Evolutionary conservation across 2,329 filamentous ascomycete species (phyloP), one percentile per base, ranked within the genome.

Genomic region (Clarireedia hainanense): DNA sequence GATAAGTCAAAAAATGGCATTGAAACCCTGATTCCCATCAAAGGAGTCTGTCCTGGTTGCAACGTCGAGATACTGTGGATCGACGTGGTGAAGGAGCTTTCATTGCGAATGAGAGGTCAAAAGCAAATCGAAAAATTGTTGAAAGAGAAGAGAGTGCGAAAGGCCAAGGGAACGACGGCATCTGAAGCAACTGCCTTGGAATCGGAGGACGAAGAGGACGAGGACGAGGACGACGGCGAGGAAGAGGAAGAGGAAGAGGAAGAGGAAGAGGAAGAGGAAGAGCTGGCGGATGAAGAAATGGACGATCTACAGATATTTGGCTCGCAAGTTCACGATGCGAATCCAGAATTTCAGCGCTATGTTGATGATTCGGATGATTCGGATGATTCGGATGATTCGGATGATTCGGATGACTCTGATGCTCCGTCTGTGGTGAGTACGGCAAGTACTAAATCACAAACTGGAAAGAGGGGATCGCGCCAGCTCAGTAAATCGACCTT

Each of bases 11-110:
- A 20, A 20, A 20, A 20, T 20, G 20, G 2, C 20, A 20, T 20
- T 23, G 17, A 36, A 14, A 5, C 67, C 12, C 52, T 95, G 1
- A 66, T 95, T 1, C 92, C 92, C 0, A 75, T 80, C 1, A 68
- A 76, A 36, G 91, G 90, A 2, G 70, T 65, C 2, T 97, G 92
- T 71, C 89, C 89, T 0, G 73, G 73, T 20, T 97, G 92, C 67
- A 71, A 76, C 1, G 74, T 75, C 0, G 70, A 75, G 4, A 72
- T 91, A 2, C 69, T 76, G 50, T 97, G 92, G 92, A 75, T 77
- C 0, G 80, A 87, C 48, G 81, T 96, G 72, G 86, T 95, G 74
- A 91, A 84, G 67, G 91, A 95, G 68, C 71, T 95, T 63, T 94
- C 80, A 50, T 72, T 96, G 49, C 79, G 92, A 34, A 75, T 81